Conservation (phyloP, 192 early-diverging fungal species). For the Coemansia sp. region DNA sequence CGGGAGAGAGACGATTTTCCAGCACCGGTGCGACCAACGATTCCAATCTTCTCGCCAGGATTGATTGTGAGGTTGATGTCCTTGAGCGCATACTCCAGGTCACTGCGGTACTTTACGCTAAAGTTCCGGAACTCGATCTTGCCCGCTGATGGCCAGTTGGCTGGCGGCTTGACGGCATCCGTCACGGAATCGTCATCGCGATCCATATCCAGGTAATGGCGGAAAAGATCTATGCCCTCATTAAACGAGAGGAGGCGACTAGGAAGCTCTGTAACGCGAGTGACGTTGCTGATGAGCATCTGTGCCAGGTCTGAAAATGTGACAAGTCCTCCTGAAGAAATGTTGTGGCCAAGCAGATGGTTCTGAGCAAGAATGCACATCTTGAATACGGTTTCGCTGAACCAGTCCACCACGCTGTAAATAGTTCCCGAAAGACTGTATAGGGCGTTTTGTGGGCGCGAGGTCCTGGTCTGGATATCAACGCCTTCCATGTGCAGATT, state of each 20-base stretch:
- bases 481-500: slow-evolving; percentile 50
- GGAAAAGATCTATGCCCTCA: slow-evolving; percentile 22
- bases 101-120: slow-evolving; percentile 63
- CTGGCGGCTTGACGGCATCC: slow-evolving; percentile 51
- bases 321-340: slow-evolving; percentile 35
- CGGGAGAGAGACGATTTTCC: slow-evolving; percentile 72
- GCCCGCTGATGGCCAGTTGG: slow-evolving; percentile 69
- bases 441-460: slow-evolving; percentile 59
- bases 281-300: slow-evolving; percentile 15
- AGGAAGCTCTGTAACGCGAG: slow-evolving; percentile 12
- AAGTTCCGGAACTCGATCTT: slow-evolving; percentile 61
- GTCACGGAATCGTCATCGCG: slow-evolving; percentile 34
- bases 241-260: slow-evolving; percentile 16
- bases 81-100: slow-evolving; percentile 46
- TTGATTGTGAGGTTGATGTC: slow-evolving; percentile 17
- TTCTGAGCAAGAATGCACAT: slow-evolving; percentile 31
- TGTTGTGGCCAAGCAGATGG: slow-evolving; percentile 8
- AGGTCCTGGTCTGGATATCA: slow-evolving; percentile 61
- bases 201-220: slow-evolving; percentile 35
- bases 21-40: slow-evolving; percentile 69
- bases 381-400: slow-evolving; percentile 40
- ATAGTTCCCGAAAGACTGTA: slow-evolving; percentile 60
- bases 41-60: no score
- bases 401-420: slow-evolving; percentile 48
- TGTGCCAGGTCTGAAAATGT: slow-evolving; percentile 13